A percentile compares a stretch with the other conserved stretches of the same genome.
Conservation (phyloP, 768 basidiomycete genomes). For the Dictyophora rubrovolvata region DNA sequence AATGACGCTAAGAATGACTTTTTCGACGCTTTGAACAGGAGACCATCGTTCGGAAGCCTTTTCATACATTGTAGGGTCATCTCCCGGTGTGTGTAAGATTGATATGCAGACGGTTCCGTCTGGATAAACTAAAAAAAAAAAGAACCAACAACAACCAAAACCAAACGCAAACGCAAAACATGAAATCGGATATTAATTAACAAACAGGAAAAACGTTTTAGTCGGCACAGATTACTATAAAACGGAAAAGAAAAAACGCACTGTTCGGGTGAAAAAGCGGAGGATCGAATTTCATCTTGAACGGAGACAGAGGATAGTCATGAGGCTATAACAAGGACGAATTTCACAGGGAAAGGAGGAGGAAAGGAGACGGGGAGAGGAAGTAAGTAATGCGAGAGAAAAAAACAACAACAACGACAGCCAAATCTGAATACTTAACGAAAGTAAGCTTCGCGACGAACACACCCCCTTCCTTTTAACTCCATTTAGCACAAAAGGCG, state of each 20-base stretch:
- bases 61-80: conserved; percentile 90
- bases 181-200: not conserved
- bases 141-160: too few relatives aligned
- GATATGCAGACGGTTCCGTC: conserved; percentile 98
- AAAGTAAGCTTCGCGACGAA: conserved; percentile 85
- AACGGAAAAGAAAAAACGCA: conserved; percentile 31
- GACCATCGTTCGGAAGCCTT: conserved; percentile 95
- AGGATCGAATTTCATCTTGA: conserved; percentile 99
- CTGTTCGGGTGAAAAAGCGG: conserved; percentile 97
- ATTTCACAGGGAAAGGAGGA: conserved; percentile 9
- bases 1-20: conserved; percentile 90
- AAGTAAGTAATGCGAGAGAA: not conserved
- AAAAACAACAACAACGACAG: not conserved
- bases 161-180: too few relatives aligned
- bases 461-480: conserved; percentile 78
- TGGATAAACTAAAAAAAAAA: conserved; percentile 61
- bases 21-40: conserved; percentile 97
- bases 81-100: conserved; percentile 89
- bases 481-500: conserved; percentile 1
- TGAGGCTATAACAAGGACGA: conserved; percentile 41
- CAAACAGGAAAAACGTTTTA: not conserved
- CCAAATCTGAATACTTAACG: conserved; percentile 31
- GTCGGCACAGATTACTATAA: too few relatives aligned
- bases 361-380: too few relatives aligned
- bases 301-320: conserved; percentile 95